These are phyloP conservation scores for Talaromyces rugulosus DNA, from an alignment of 2,329 filamentous ascomycete species.

Conservation along the genomic window DNA sequence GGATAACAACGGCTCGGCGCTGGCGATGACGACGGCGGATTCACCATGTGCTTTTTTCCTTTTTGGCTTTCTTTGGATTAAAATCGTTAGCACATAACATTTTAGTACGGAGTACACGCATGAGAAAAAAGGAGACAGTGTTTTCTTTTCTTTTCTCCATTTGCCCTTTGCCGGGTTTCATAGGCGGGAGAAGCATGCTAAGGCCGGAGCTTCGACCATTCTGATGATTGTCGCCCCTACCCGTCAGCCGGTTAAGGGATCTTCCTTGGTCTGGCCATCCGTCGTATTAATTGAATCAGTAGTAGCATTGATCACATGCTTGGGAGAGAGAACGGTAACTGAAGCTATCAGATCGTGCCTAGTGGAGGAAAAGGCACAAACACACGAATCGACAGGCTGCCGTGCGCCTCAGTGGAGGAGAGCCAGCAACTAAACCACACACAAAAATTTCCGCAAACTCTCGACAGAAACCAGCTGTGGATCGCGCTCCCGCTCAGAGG, in stretches of 20 bases:
- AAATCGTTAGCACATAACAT: neutral
- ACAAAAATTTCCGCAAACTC: neutral
- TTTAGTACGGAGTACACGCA: neutral
- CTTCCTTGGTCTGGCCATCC: neutral
- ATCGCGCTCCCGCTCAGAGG: neutral
- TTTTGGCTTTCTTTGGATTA: neutral
- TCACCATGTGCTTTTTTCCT: neutral
- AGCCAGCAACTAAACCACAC: neutral
- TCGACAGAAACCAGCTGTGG: neutral
- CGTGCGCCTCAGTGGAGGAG: neutral
- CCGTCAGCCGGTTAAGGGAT: neutral
- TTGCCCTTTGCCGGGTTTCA: neutral
- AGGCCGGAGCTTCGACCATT: neutral
- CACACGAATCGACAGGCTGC: neutral
- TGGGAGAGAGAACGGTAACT: neutral
- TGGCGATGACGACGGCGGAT: neutral
- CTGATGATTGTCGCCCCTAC: neutral
- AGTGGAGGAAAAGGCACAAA: neutral
- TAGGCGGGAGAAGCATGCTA: neutral
- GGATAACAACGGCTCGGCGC: conserved; percentile 5
- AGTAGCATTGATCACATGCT: neutral
- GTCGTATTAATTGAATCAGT: neutral
- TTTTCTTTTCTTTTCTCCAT: neutral
- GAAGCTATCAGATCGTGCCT: neutral
- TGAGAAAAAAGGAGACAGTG: neutral